Base-by-base conservation (phyloP, 805 yeast genomes). In the Starmerella potacharoeniae region DNA sequence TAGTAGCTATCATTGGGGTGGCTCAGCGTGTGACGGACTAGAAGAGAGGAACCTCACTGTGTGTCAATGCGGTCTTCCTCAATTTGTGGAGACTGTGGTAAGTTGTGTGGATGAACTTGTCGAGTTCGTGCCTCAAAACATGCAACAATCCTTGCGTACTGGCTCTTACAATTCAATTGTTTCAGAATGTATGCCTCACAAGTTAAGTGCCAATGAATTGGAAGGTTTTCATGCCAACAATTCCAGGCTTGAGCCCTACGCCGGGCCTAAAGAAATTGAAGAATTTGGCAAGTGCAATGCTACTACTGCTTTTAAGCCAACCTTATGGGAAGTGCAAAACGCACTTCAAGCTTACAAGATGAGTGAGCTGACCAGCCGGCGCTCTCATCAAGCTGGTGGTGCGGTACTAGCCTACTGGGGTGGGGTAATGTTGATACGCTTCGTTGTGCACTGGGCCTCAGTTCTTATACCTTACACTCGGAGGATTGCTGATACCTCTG, bases 391-490 rank as follows among this genome's bases (percentile, higher is more conserved):
- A n/a, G 40, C 37, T 6, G 45, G 34, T 28, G 33, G 36, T 35
- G 54, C 47, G 3, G 22, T 52, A 1, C 37, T 57, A 13, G 52
- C 51, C 2, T 57, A 52, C 37, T 57, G 60, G 60, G 58, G 47
- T 10, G 58, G 55, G 11, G 40, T 57, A 8, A 28, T 52, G 10
- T 37, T 53, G 6, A 29, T 57, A 10, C 55, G 52, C 3, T 17
- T 40, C 13, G 10, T 52, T 13, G 31, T 49, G 6, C 45, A 52
- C 51, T 50, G 50, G 52, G 9, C 31, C 4, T 9, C 22, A 8
- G 28, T 9, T 35, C 13, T 55, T 9, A n/a, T 50, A 5, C 56
- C 58, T 5, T 17, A 6, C 22, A 6, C 16, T 34, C 30, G 29
- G n/a, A 14, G 22, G 17, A 6, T 13, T 10, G 31, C 51, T 8